Evolutionary conservation across 1,284 basidiomycete genomes (phyloP).

Genomic region (Leccinum pallidistipes): DNA sequence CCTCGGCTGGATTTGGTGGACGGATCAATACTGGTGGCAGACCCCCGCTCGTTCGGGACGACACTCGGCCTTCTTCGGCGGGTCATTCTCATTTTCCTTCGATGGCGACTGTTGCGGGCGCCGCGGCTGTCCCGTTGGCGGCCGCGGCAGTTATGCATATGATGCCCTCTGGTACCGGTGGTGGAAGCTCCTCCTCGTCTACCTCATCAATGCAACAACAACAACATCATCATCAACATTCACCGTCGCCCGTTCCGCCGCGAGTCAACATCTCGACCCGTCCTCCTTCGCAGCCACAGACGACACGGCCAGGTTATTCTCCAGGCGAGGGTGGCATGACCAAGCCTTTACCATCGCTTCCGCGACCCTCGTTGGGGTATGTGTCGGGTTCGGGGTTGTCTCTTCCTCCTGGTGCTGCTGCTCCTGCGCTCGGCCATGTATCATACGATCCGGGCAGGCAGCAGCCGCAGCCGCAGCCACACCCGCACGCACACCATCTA

Average conservation of each 20-base stretch:
- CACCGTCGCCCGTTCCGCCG: constrained; percentile 7
- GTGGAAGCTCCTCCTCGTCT: not conserved
- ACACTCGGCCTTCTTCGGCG: constrained; percentile 7
- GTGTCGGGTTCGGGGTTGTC: not conserved
- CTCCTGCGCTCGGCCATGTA: not conserved
- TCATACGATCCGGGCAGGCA: not conserved
- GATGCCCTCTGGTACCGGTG: not conserved
- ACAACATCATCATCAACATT: not conserved
- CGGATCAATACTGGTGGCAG: not conserved
- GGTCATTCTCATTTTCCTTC: not conserved
- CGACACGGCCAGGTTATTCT: not conserved
- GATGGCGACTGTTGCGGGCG: not conserved
- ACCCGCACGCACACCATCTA: not conserved
- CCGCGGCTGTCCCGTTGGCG: constrained; percentile 3
- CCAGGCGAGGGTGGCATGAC: not conserved
- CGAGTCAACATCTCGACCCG: constrained; percentile 14
- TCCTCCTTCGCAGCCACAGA: constrained; percentile 10
- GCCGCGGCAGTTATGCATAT: constrained; percentile 1
- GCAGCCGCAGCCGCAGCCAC: not conserved
- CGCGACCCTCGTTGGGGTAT: not conserved
- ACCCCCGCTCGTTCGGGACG: constrained; percentile 1
- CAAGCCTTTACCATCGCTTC: not conserved
- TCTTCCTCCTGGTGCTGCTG: not conserved
- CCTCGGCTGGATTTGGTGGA: not conserved
- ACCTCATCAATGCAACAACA: not conserved